Evolutionary conservation across 768 basidiomycete genomes (phyloP).

Genomic region (Boletus sp.): DNA sequence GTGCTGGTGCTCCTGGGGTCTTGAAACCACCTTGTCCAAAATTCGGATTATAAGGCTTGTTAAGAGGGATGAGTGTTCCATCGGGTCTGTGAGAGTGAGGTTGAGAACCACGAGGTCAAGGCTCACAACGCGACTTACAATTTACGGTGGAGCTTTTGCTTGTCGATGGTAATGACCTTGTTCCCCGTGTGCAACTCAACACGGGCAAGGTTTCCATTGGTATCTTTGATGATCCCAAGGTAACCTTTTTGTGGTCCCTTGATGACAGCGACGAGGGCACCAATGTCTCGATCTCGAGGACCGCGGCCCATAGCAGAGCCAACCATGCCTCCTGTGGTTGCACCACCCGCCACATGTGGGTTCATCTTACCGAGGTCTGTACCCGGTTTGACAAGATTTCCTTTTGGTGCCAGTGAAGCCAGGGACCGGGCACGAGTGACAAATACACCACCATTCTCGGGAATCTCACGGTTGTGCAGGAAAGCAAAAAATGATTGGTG

Average conservation of each 20-base stretch:
- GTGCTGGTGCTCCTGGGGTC: slow-evolving; percentile 40
- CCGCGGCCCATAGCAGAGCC: slow-evolving; percentile 82
- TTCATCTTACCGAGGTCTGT: slow-evolving; percentile 92
- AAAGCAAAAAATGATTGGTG: slow-evolving; percentile 94
- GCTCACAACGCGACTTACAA: slow-evolving; percentile 47
- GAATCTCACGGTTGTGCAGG: slow-evolving; percentile 86
- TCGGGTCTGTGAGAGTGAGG: slow-evolving; percentile 43
- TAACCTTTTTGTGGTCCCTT: slow-evolving; percentile 92
- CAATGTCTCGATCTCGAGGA: slow-evolving; percentile 80
- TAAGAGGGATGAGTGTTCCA: slow-evolving; percentile 55
- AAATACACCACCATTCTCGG: slow-evolving; percentile 92
- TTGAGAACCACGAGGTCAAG: slow-evolving; percentile 5
- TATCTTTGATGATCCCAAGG: slow-evolving; percentile 90
- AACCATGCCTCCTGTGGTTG: slow-evolving; percentile 71
- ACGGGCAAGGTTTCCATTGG: slow-evolving; percentile 80
- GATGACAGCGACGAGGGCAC: slow-evolving; percentile 71
- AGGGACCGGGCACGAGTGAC: slow-evolving; percentile 85
- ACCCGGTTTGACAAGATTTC: slow-evolving; percentile 60
- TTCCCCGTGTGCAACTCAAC: slow-evolving; percentile 91
- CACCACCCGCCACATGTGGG: slow-evolving; percentile 59
- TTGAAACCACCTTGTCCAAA: slow-evolving; percentile 22
- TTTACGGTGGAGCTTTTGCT: slow-evolving; percentile 70
- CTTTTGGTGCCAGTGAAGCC: slow-evolving; percentile 84
- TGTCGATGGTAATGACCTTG: slow-evolving; percentile 85
- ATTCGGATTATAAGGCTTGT: slow-evolving; percentile 30